Conservation (phyloP, 257 asterid species). For the Prunella vulgaris region DNA sequence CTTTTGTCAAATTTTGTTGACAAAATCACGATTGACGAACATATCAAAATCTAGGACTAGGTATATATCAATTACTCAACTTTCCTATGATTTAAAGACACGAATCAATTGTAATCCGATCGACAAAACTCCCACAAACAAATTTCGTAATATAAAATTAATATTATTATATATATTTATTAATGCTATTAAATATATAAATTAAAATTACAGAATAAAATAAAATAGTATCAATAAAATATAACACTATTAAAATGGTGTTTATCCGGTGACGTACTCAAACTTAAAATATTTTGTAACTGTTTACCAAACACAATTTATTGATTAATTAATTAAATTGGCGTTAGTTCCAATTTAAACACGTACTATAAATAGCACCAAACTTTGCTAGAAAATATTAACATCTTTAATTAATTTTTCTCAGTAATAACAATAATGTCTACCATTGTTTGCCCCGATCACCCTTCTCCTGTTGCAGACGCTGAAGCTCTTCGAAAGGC, state of each 20-base stretch:
- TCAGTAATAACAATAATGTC: conserved; percentile 36
- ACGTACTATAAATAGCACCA: neutral
- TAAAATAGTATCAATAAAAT: no score
- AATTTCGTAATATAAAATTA: no score
- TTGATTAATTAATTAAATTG: neutral
- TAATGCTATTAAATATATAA: no score
- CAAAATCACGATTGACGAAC: neutral
- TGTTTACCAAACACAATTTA: neutral
- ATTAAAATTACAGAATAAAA: no score
- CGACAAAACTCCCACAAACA: no score
- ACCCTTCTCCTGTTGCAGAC: conserved; percentile 70
- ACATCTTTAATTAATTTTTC: neutral
- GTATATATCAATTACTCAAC: neutral
- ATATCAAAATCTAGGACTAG: no score
- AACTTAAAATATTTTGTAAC: neutral
- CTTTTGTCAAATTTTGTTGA: neutral
- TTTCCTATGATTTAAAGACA: neutral
- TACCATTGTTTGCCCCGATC: conserved; percentile 54
- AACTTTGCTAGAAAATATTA: neutral
- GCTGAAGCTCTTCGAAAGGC: conserved; percentile 82
- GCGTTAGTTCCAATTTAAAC: neutral
- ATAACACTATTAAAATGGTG: no score
- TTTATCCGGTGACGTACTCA: no score
- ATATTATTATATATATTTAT: no score
- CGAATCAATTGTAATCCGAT: neutral